A percentile compares a stretch with the other conserved stretches of the same genome.
Conservation (phyloP, 176 grass and related monocot species). For the Triticum aestivum region IWGSC_CS_RefSeq_v2.1 NC_057813.1:453560057-453560556, state of each 20-base stretch:
- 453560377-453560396: constrained; percentile 78
- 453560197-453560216: background rate
- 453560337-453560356: constrained; percentile 96
- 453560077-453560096: background rate
- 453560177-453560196: constrained; percentile 1
- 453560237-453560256: background rate
- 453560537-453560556: background rate
- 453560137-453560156: background rate
- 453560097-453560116: background rate
- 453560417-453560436: constrained; percentile 98
- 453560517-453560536: background rate
- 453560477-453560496: constrained; percentile 84
- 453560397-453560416: constrained; percentile 82
- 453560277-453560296: background rate
- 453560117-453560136: background rate
- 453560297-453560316: background rate
- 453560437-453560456: constrained; percentile 75
- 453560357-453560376: constrained; percentile 88
- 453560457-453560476: constrained; percentile 81
- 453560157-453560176: background rate
- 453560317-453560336: background rate
- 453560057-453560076: background rate
- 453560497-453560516: background rate
- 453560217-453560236: background rate
- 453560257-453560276: background rate